phyloP scores from a whole-genome alignment of 2,329 filamentous ascomycete species.

The Neonectria neomacrospora region DNA sequence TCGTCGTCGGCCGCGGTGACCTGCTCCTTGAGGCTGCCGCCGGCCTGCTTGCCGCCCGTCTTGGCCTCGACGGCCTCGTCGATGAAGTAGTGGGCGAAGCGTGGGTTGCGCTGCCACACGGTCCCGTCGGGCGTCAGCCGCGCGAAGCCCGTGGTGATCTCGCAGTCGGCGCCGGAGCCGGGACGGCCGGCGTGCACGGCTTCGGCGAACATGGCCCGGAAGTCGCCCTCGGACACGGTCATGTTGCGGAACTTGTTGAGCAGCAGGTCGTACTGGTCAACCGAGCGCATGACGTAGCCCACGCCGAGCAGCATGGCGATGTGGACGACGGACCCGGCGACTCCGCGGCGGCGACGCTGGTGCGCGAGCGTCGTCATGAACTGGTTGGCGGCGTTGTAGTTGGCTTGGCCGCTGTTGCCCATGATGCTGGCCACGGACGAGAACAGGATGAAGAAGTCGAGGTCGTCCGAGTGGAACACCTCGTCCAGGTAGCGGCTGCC shows the following conservation, averaged over 20 bases:
- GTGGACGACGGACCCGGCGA: background rate
- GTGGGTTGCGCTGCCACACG: constrained; percentile 2
- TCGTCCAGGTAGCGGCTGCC: background rate
- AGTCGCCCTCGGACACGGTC: constrained; percentile 3
- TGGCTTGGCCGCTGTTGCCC: constrained; percentile 62
- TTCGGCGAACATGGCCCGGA: background rate
- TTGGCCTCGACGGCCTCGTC: background rate
- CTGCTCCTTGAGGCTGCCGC: background rate
- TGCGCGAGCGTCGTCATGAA: constrained; percentile 1
- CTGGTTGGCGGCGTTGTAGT: constrained; percentile 62
- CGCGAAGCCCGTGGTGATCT: background rate
- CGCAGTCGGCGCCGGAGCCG: background rate
- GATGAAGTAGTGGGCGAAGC: background rate
- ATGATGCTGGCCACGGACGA: constrained; percentile 64
- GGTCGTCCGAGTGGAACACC: constrained; percentile 13
- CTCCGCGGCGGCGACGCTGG: constrained; percentile 1
- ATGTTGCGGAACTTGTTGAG: constrained; percentile 6
- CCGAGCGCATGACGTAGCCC: constrained; percentile 4
- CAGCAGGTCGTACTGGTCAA: constrained; percentile 2
- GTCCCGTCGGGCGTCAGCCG: background rate
- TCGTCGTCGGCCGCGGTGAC: background rate
- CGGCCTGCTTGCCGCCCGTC: background rate
- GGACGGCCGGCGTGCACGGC: background rate
- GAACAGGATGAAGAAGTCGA: constrained; percentile 66
- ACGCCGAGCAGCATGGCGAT: background rate